phyloP scores from a whole-genome alignment of 169 alveolate genomes.

The Perkinsus chesapeaki region DNA sequence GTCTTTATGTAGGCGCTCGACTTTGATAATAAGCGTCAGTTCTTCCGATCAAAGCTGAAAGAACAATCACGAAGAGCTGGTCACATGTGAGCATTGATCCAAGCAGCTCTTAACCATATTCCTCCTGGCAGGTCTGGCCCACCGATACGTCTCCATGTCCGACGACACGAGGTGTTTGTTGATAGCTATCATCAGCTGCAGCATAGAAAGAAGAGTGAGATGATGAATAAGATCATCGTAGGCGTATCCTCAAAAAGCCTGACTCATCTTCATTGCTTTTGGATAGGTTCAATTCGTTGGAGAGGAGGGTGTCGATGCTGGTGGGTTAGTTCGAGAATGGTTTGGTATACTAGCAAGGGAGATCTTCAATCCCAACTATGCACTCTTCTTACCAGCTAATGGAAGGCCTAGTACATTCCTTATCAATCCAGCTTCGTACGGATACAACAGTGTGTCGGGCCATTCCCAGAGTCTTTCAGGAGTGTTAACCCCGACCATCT shows the following conservation, averaged over 20 bases:
- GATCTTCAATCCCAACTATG: constrained; percentile 97
- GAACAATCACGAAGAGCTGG: constrained; percentile 42
- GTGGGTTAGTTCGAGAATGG: constrained; percentile 99
- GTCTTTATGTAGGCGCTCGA: constrained; percentile 84
- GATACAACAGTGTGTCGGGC: background rate
- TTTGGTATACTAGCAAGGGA: constrained; percentile 89
- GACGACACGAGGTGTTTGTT: constrained; percentile 88
- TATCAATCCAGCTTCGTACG: background rate
- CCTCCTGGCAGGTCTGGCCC: constrained; percentile 23
- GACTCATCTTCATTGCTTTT: background rate
- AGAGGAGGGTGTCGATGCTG: constrained; percentile 99
- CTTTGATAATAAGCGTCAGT: constrained; percentile 92
- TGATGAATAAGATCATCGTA: background rate
- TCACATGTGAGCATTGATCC: constrained; percentile 18
- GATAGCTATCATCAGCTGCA: constrained; percentile 87
- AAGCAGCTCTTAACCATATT: background rate
- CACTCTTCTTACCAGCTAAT: constrained; percentile 77
- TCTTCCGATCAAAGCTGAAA: constrained; percentile 79
- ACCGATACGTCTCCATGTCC: constrained; percentile 71
- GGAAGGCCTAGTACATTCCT: background rate
- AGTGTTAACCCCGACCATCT: constrained; percentile 88
- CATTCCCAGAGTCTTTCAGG: constrained; percentile 58
- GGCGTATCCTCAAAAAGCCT: background rate
- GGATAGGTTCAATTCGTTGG: constrained; percentile 83
- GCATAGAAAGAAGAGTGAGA: constrained; percentile 27